Base-by-base conservation (phyloP, 176 grass and related monocot species). In the Triticum turgidum region DNA sequence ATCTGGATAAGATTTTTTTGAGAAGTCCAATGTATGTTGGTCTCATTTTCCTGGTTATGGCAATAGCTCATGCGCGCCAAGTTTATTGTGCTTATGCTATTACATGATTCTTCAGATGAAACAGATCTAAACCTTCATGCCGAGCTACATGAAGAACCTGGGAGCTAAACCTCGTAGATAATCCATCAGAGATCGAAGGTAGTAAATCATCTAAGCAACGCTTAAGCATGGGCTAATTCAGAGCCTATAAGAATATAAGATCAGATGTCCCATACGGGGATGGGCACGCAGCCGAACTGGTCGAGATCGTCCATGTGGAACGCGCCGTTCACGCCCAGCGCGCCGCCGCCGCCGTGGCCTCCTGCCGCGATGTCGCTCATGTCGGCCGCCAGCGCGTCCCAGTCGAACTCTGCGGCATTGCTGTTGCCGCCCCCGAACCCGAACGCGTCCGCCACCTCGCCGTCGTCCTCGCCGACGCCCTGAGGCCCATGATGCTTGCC, bases 191-290 rank as follows among this genome's bases (percentile, higher is more conserved):
- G 69, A 66, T n/a, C 54, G 54, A 9, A 76, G 24, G 8, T 12
- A 65, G 32, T 11, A 83, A 61, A 41, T 77, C 47, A 34, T 8
- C 56, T 9, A 56, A 30, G 22, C 33, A 6, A 29, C 74, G 56
- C 81, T 84, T 39, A 17, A 66, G 74, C 85, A 42, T 84, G 81
- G 34, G 44, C 35, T 80, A 54, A 54, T 18, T 54, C 17, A 56
- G 52, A 56, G 52, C 52, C 15, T 59, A 45, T 59, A 45, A 24
- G 71, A 27, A 35, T 1, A 17, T 10, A 15, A 49, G 4, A 71
- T 96, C 80, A 96, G 45, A 96, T 85, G 76, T 99, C 94, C 97
- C 97, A 99, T 25, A 95, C 89, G 35, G 94, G 88, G 84, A 99
- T 90, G 21, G 97, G 90, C 87, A 99, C 77, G 82, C 75, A 83